A percentile compares a stretch with the other conserved stretches of the same genome.
Evolutionary conservation across 148 eudicot genomes (phyloP).

Genomic region (Rhododendron molle): DNA sequence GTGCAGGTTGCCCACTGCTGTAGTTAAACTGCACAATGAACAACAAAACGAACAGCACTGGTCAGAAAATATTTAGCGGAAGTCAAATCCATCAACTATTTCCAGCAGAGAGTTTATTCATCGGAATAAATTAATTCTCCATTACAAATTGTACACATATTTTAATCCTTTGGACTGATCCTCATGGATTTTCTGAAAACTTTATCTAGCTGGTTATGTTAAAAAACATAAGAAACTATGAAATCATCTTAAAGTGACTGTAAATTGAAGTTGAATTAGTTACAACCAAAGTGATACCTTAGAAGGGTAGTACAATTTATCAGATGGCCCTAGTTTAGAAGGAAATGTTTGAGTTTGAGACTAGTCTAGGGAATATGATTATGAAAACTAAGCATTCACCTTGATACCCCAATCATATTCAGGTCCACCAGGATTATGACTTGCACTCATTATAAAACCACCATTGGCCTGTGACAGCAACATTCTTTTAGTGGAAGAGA

Average conservation of each 20-base stretch:
- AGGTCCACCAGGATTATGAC: slow-evolving; percentile 98
- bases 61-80: slow-evolving; percentile 6
- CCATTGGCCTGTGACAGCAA: slow-evolving; percentile 77
- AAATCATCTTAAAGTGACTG: background rate
- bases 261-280: background rate
- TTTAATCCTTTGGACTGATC: background rate
- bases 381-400: slow-evolving; percentile 34
- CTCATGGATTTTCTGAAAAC: background rate
- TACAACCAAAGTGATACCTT: background rate
- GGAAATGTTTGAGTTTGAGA: slow-evolving; percentile 6
- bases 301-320: background rate
- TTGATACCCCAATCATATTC: slow-evolving; percentile 99
- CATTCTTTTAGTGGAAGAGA: background rate
- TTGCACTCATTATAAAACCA: slow-evolving; percentile 98
- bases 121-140: background rate
- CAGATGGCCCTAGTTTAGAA: background rate
- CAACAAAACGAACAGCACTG: slow-evolving; percentile 10
- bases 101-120: background rate
- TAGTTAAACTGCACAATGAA: slow-evolving; percentile 74
- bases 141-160: background rate
- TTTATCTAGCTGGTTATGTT: background rate
- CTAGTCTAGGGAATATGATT: background rate
- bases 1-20: slow-evolving; percentile 99
- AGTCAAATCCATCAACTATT: background rate
- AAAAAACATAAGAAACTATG: background rate